A percentile compares a stretch with the other conserved stretches of the same genome.
These are phyloP conservation scores for Aspergillus nanangensis DNA, from an alignment of 495 filamentous ascomycete genomes.

Conservation along the genomic window DNA sequence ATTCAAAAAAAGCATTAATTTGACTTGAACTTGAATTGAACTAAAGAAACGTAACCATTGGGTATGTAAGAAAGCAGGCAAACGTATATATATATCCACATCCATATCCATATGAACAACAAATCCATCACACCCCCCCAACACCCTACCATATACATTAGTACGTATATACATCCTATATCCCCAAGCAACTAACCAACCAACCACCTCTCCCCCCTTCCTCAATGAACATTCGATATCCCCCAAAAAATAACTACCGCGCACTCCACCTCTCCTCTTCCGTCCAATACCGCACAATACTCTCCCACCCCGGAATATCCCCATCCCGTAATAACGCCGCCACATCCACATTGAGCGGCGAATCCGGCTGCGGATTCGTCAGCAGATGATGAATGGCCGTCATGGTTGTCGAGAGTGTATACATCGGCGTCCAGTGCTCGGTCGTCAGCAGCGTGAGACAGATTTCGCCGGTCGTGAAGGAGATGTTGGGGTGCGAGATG, in stretches of 20 bases:
- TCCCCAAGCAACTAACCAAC: background rate
- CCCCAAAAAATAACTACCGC: background rate
- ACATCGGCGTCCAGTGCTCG: constrained; percentile 77
- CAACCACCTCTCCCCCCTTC: background rate
- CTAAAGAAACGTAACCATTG: background rate
- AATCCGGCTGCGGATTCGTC: constrained; percentile 70
- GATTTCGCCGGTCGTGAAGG: constrained; percentile 79
- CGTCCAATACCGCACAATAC: constrained; percentile 78
- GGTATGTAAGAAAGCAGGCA: too few relatives aligned
- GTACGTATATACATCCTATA: too few relatives aligned
- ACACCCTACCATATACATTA: too few relatives aligned
- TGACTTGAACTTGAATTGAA: background rate
- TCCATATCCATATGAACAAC: too few relatives aligned
- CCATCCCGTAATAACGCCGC: constrained; percentile 71
- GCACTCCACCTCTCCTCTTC: constrained; percentile 42
- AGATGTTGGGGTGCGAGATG: constrained; percentile 83
- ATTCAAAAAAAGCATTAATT: background rate
- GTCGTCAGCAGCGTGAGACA: constrained; percentile 82
- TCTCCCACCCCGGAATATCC: constrained; percentile 72
- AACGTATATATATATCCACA: too few relatives aligned
- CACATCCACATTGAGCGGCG: constrained; percentile 85
- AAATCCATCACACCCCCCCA: too few relatives aligned
- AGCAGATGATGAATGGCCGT: constrained; percentile 75
- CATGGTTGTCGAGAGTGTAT: constrained; percentile 72
- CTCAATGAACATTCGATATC: background rate